Evolutionary conservation across 2,329 filamentous ascomycete genomes (phyloP), one percentile per base, ranked within the genome.

Genomic region (Aotearoamyces nothofagi): DNA sequence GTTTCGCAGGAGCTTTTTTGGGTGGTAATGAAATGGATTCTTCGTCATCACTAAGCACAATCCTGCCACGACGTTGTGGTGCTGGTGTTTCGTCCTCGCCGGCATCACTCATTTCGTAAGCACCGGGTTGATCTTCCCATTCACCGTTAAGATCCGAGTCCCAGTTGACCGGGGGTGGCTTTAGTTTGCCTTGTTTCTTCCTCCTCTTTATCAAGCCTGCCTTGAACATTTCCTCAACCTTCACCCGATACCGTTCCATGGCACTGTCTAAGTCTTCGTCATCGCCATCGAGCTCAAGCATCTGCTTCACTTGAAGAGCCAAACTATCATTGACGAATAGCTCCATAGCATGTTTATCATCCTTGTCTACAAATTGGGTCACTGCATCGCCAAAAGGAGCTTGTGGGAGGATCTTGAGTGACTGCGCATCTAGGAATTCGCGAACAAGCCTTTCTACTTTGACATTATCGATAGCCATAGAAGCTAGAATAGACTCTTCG

Each of bases 361-460:
- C 83, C 41, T 96, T 96, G 49, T 86, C 76, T 15, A 98, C 83
- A 43, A 90, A 98, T 36, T 92, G 80, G 26, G 75, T 77, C 4
- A 98, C 83, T 0, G 90, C 90, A 45, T 96, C 86, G 10, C 84
- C 80, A 45, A 98, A 94, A 0, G 78, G 79, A 16, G 86, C 90
- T 44, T 93, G 82, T 0, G 90, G 90, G 0, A 98, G 63, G 27
- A 98, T 90, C 33, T 86, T 92, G 17, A 98, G 68, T 0, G 82
- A 86, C 45, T 96, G 86, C 0, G 81, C 79, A 0, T 70, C 69
- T 3, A 98, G 66, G 43, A 86, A 94, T 40, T 96, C 84, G 27
- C 78, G 69, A 0, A 98, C 87, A 0, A 98, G 63, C 39, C 78
- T 78, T 38, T 92, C 83, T 4, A 98, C 84, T 44, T 87, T 86